Evolutionary conservation across 768 basidiomycete species (phyloP), one percentile per base, ranked within the genome.

Genomic region (Amanita rimosa): DNA sequence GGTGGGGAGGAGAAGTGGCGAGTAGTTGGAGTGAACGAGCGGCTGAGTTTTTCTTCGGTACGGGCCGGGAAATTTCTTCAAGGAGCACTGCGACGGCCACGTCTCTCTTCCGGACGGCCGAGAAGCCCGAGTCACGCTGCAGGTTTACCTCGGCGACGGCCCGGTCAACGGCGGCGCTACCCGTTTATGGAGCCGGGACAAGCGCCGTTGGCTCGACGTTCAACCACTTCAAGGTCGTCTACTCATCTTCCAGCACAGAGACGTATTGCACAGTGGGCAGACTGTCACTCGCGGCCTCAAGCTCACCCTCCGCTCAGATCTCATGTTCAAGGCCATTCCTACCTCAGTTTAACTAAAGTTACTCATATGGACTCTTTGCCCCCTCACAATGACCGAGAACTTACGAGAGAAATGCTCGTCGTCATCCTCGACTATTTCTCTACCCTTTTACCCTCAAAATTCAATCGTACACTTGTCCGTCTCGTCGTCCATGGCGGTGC

Each of bases 401-500:
- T 76, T 34, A 67, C 62, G 17, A 58, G 70, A 11, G 67, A 68
- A 4, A 61, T 62, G 46, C 74, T 85, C 51, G 43, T 67, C 22
- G 51, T 56, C 2, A 66, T 79, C 46, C 74, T 85, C 34, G 60
- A 67, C 37, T 56, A 65, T 42, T 72, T 85, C 50, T 79, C 83
- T 3, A 63, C 61, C 0, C 70, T 73, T 10, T 63, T 79, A 1
- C 59, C 67, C 10, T 53, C 58, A 1, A 62, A 61, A 5, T 84
- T 85, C 56, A 66, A 68, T n/a, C 59, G 59, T 29, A 56, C 42
- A 2, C 73, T 70, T 31, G 68, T 85, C 3, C 72, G 76, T 5
- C 69, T 86, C 14, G 76, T 85, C 42, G 68, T 83, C 0, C 84
- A 86, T 50, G 84, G 84, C 17, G 84, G 84, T 0, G 83, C 81